Base-by-base conservation (phyloP, 2,329 filamentous ascomycete genomes). In the Apiospora aurea region DNA sequence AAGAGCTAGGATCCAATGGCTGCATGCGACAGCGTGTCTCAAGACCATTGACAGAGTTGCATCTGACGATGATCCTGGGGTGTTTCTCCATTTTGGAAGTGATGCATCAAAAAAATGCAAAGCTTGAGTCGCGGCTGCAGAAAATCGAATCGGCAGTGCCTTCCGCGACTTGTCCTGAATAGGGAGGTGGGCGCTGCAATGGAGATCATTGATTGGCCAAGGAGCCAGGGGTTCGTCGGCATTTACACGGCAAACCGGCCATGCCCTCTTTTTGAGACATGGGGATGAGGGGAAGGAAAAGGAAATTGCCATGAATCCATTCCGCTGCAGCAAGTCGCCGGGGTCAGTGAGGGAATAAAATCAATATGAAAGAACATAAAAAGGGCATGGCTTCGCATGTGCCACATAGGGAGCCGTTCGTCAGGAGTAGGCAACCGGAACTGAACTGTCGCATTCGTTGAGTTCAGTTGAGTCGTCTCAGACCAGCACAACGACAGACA, bases 111-210 rank as follows among this genome's bases (percentile, higher is more conserved):
- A 47, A 21, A n/a, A 10, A 38, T 38, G 34, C 18, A 41, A 41
- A 7, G 21, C 34, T 41, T 64, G 57, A 64, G 16, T 41, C 57
- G 57, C 10, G 29, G 34, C 18, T 64, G 34, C 57, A 64, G 29
- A 29, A 29, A 29, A 18, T 38, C 57, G 34, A 64, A 64, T 41
- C 34, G 29, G 57, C 34, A 64, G 10, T n/a, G 4, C 21, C 34
- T n/a, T n/a, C 29, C 29, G 18, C 57, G 18, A 4, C 34, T 64
- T 64, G 57, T 64, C 57, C 57, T 24, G 10, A 64, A 64, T 21
- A 41, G 57, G 57, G 57, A 64, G 57, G 57, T 64, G 57, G 57
- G 34, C 57, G 57, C 57, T 13, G 57, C 18, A 41, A 64, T 41
- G 57, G n/a, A n/a, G 57, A 38, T n/a, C 34, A 41, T 64, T 64